phyloP scores from a whole-genome alignment of 805 yeast species.

The Starmera quercuum region DNA sequence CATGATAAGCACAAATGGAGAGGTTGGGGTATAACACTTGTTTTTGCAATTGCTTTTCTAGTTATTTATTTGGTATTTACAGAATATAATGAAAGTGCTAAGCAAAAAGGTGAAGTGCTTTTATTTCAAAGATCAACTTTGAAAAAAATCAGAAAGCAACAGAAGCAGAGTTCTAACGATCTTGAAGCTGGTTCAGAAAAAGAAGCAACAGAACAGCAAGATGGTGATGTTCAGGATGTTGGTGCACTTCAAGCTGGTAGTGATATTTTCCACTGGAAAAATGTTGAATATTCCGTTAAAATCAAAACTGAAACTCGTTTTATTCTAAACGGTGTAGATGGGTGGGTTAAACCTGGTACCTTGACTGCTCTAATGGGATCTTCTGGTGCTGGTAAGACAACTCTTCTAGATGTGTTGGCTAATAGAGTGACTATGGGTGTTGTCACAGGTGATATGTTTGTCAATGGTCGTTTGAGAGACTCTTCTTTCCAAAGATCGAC shows the following conservation, averaged over 20 bases:
- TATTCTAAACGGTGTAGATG: slow-evolving; percentile 59
- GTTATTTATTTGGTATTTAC: slow-evolving; percentile 42
- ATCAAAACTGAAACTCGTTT: slow-evolving; percentile 54
- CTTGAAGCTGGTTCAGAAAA: slow-evolving; percentile 22
- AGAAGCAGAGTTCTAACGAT: slow-evolving; percentile 18
- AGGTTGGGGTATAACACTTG: slow-evolving; percentile 55
- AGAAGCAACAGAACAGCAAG: slow-evolving; percentile 17
- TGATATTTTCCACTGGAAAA: slow-evolving; percentile 71
- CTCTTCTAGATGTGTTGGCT: slow-evolving; percentile 62
- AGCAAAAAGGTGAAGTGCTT: slow-evolving; percentile 66
- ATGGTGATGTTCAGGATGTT: slow-evolving; percentile 11
- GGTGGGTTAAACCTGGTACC: slow-evolving; percentile 81
- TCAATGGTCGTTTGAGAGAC: slow-evolving; percentile 47
- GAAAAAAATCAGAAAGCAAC: slow-evolving; percentile 36
- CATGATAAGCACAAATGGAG: slow-evolving; percentile 48
- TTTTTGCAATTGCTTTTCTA: slow-evolving; percentile 47
- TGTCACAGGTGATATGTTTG: slow-evolving; percentile 55
- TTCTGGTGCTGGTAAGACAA: slow-evolving; percentile 79
- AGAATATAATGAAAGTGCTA: slow-evolving; percentile 53
- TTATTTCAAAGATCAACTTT: slow-evolving; percentile 47
- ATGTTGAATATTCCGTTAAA: slow-evolving; percentile 63
- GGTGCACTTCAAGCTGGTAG: slow-evolving; percentile 26
- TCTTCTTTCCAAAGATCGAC: slow-evolving; percentile 50
- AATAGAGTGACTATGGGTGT: slow-evolving; percentile 66
- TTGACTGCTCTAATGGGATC: slow-evolving; percentile 74